Conservation (phyloP, 306 rosid species). For the Oemleria cerasiformis region DNA sequence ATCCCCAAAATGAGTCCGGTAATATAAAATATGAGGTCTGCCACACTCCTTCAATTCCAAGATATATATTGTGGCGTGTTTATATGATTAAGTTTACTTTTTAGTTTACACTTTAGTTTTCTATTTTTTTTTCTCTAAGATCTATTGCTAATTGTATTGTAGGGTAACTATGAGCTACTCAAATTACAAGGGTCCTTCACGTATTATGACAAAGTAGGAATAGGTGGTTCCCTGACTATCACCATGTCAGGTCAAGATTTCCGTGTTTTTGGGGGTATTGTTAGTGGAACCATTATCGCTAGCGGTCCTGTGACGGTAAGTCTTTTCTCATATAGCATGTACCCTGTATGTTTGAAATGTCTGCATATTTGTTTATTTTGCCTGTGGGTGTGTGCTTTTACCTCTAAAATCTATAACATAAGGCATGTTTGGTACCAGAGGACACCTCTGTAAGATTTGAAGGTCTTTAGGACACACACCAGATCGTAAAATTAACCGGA, state of each 20-base stretch:
- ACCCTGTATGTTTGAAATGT: neutral
- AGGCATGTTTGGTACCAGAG: too few relatives aligned
- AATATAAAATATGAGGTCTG: conserved; percentile 71
- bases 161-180: conserved; percentile 88
- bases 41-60: conserved; percentile 12
- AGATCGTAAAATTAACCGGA: neutral
- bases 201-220: conserved; percentile 72
- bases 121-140: neutral
- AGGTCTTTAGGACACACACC: neutral
- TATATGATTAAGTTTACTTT: neutral
- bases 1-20: conserved; percentile 70
- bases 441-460: neutral
- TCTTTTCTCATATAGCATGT: neutral
- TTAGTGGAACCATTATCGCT: conserved; percentile 71
- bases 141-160: conserved; percentile 9
- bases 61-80: neutral
- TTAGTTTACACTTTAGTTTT: neutral
- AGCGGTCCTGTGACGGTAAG: conserved; percentile 81
- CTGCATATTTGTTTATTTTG: neutral
- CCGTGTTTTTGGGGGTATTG: conserved; percentile 72
- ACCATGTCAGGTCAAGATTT: conserved; percentile 73
- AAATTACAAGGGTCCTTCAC: conserved; percentile 72
- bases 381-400: neutral
- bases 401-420: neutral
- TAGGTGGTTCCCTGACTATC: conserved; percentile 79